phyloP scores from a whole-genome alignment of 176 grass and related monocot genomes.

The Cymbopogon citratus region DNA sequence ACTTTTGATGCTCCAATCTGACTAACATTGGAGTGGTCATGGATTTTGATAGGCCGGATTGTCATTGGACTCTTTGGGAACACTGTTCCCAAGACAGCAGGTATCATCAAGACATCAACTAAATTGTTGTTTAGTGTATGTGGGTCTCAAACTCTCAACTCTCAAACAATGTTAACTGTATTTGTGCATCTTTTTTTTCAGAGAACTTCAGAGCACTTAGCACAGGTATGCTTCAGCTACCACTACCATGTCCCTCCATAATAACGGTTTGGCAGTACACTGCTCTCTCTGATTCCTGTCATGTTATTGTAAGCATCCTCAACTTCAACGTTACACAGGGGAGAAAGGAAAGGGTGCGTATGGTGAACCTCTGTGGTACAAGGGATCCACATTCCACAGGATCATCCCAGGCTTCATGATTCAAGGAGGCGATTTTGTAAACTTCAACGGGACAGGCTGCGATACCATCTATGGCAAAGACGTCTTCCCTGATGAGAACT shows the following conservation, averaged over 20 bases:
- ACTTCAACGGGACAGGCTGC: background rate
- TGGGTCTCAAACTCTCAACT: background rate
- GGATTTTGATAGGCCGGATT: background rate
- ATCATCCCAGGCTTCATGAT: constrained; percentile 15
- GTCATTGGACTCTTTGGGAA: constrained; percentile 12
- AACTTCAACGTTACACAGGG: background rate
- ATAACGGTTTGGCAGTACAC: background rate
- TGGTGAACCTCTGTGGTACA: background rate
- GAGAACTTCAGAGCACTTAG: constrained; percentile 16
- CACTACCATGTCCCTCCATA: background rate
- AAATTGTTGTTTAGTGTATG: too few relatives aligned
- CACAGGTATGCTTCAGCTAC: background rate
- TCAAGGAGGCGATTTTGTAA: constrained; percentile 4
- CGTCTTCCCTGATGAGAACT: constrained; percentile 1
- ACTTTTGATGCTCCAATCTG: background rate
- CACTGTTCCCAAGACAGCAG: constrained; percentile 14
- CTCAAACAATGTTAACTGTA: background rate
- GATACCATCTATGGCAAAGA: background rate
- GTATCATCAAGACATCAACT: background rate
- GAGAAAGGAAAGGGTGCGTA: background rate
- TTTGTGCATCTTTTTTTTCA: background rate
- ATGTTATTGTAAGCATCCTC: background rate
- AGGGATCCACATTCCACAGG: constrained; percentile 18
- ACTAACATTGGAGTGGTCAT: background rate
- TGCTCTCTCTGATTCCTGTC: background rate